phyloP scores from a whole-genome alignment of 352 stramenopile genomes.

The Detonula confervacea region DNA sequence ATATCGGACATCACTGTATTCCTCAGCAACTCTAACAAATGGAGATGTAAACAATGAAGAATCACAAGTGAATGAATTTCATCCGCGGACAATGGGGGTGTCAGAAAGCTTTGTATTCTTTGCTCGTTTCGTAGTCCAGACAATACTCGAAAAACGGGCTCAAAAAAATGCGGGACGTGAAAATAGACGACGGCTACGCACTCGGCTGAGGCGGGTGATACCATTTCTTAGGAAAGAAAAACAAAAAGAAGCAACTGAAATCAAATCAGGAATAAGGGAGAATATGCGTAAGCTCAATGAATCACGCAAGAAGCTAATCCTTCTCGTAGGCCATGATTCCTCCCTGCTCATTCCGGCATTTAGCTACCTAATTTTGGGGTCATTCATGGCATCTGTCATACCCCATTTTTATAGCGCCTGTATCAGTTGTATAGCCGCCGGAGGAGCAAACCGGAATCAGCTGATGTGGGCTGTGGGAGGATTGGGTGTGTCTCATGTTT shows the following conservation, averaged over 20 bases:
- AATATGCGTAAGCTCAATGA: conserved; percentile 60
- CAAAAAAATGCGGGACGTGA: conserved; percentile 6
- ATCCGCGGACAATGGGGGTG: conserved; percentile 50
- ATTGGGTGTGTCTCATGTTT: conserved; percentile 61
- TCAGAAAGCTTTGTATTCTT: conserved; percentile 49
- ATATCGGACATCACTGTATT: neutral
- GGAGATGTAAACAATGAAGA: conserved; percentile 14
- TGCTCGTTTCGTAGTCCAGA: conserved; percentile 34
- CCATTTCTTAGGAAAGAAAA: conserved; percentile 6
- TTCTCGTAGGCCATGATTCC: conserved; percentile 76
- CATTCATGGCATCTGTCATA: conserved; percentile 75
- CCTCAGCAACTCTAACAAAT: conserved; percentile 6
- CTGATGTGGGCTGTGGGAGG: conserved; percentile 64
- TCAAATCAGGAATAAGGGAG: conserved; percentile 22
- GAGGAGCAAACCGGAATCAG: conserved; percentile 49
- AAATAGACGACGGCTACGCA: conserved; percentile 31
- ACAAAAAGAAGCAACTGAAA: conserved; percentile 3
- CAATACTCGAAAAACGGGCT: conserved; percentile 40
- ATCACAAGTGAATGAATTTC: conserved; percentile 33
- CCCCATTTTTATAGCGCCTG: conserved; percentile 76
- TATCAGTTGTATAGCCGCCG: conserved; percentile 70
- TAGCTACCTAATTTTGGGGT: conserved; percentile 70
- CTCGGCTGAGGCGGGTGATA: conserved; percentile 29
- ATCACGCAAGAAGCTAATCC: conserved; percentile 71
- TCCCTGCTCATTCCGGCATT: conserved; percentile 73